Conservation (phyloP, 2,329 filamentous ascomycete genomes). For the Periglandula ipomoeae region DNA sequence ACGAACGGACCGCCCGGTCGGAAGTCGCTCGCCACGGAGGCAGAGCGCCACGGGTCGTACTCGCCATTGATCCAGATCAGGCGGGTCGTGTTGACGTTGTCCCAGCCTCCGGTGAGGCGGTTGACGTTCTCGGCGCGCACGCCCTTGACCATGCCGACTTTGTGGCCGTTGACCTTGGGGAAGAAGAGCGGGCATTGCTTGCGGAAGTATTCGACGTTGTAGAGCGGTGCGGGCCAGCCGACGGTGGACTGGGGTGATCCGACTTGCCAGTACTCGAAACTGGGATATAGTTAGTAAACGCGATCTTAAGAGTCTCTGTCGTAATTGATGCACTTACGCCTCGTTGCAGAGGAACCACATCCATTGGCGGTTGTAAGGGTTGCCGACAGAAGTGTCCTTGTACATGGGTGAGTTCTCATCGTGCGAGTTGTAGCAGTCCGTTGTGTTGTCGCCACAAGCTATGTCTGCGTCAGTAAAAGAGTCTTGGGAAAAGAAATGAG, state of each 20-base stretch:
- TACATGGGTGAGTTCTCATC: constrained; percentile 27
- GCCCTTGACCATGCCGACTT: constrained; percentile 4
- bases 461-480: neutral
- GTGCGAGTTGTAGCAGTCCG: constrained; percentile 7
- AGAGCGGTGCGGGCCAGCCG: constrained; percentile 41
- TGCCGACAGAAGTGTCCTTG: constrained; percentile 37
- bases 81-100: constrained; percentile 37
- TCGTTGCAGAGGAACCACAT: constrained; percentile 55
- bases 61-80: constrained; percentile 51
- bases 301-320: no score
- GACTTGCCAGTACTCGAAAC: constrained; percentile 14
- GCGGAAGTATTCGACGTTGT: constrained; percentile 42
- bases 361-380: constrained; percentile 40
- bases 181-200: constrained; percentile 48
- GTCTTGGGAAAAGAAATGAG: no score
- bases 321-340: constrained; percentile 41
- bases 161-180: constrained; percentile 38
- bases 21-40: constrained; percentile 41
- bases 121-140: constrained; percentile 32
- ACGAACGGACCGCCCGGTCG: constrained; percentile 44
- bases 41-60: constrained; percentile 50
- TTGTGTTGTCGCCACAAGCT: neutral
- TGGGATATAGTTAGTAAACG: constrained; percentile 1
- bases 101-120: constrained; percentile 46
- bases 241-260: constrained; percentile 18